Percentiles rank a stretch among this genome's conserved stretches.
Evolutionary conservation across 2,329 filamentous ascomycete genomes (phyloP).

Genomic region (Paecilomyces sp.): DNA sequence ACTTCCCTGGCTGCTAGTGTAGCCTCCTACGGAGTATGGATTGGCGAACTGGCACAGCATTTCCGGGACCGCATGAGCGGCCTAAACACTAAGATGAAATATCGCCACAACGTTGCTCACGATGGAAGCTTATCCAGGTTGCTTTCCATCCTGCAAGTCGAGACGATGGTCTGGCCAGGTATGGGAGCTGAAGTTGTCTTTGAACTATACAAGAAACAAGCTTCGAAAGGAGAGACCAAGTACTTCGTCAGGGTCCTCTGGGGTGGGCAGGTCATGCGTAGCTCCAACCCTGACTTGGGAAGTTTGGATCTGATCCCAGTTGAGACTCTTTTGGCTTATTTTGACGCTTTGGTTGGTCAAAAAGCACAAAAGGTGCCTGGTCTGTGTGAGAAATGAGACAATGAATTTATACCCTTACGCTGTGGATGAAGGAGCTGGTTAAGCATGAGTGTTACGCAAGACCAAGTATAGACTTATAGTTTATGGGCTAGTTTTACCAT

Average conservation of each 20-base stretch:
- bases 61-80: constrained; percentile 49
- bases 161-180: constrained; percentile 75
- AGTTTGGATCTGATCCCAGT: constrained; percentile 63
- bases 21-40: constrained; percentile 62
- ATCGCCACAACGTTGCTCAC: constrained; percentile 73
- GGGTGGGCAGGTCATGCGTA: constrained; percentile 59
- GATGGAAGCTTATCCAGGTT: constrained; percentile 65
- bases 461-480: too few species aligned
- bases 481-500: too few species aligned
- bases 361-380: constrained; percentile 36
- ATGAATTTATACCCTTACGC: too few species aligned
- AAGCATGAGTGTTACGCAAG: too few species aligned
- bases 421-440: too few species aligned
- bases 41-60: constrained; percentile 63
- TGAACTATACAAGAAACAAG: constrained; percentile 55
- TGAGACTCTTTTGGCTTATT: constrained; percentile 58
- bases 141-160: constrained; percentile 63
- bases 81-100: constrained; percentile 39
- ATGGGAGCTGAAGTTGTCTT: constrained; percentile 77
- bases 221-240: constrained; percentile 18
- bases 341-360: constrained; percentile 62
- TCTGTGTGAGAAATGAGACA: constrained; percentile 17
- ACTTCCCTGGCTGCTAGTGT: constrained; percentile 56
- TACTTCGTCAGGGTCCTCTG: constrained; percentile 62
- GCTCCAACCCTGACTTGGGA: constrained; percentile 62